Conservation (phyloP, 2,329 filamentous ascomycete species). For the Fusarium brachygibbosum region DNA sequence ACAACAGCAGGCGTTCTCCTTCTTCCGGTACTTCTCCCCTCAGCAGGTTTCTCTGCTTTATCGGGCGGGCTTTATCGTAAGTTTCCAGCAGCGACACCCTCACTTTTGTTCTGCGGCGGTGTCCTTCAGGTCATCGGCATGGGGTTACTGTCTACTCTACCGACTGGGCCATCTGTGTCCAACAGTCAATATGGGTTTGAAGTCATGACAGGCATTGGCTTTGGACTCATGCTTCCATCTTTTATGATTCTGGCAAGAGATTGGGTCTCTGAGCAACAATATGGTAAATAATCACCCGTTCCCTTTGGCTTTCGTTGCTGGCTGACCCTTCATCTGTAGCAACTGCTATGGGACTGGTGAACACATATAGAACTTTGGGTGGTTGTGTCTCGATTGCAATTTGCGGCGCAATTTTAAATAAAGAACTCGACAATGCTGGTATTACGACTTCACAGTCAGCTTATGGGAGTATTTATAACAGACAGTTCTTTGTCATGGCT, state of each 20-base stretch:
- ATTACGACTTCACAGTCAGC: too few relatives aligned
- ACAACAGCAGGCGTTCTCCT: not conserved
- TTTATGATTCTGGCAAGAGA: constrained; percentile 4
- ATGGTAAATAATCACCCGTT: not conserved
- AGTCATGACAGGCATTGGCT: not conserved
- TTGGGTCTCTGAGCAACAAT: not conserved
- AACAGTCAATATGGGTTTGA: constrained; percentile 1
- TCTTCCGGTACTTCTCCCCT: not conserved
- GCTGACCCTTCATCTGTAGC: not conserved
- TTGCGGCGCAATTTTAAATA: not conserved
- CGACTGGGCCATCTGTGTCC: not conserved
- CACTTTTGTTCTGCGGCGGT: not conserved
- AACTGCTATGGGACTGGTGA: constrained; percentile 1
- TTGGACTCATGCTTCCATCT: constrained; percentile 1
- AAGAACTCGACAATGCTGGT: not conserved
- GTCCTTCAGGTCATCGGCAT: not conserved
- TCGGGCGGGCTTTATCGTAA: not conserved
- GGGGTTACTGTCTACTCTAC: not conserved
- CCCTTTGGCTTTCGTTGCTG: not conserved
- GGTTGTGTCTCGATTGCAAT: constrained; percentile 3
- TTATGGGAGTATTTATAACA: not conserved
- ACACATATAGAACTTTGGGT: not conserved
- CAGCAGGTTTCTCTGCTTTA: not conserved
- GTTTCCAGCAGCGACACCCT: not conserved
- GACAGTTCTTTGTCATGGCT: constrained; percentile 1